Evolutionary conservation across 2,329 filamentous ascomycete genomes (phyloP).

Genomic region (Cytospora piceae): DNA sequence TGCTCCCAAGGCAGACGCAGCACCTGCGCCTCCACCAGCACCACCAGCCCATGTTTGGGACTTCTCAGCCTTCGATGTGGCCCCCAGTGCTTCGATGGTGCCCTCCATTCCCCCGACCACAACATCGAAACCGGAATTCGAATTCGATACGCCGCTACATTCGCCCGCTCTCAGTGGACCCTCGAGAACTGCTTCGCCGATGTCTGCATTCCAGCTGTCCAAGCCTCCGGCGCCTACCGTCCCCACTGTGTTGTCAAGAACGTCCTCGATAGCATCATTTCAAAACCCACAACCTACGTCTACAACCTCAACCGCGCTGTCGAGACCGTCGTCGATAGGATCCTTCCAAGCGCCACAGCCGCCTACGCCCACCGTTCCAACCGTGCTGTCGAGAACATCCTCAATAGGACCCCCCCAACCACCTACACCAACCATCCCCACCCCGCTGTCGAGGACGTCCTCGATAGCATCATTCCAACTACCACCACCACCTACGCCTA

Average conservation of each 20-base stretch:
- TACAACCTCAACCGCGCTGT: neutral
- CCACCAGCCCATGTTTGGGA: slow-evolving; percentile 22
- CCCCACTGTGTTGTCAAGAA: slow-evolving; percentile 1
- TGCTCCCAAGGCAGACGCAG: neutral
- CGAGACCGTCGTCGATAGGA: slow-evolving; percentile 14
- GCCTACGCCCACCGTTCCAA: slow-evolving; percentile 7
- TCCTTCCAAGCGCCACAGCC: slow-evolving; percentile 10
- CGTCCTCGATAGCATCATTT: slow-evolving; percentile 15
- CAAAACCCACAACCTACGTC: slow-evolving; percentile 7
- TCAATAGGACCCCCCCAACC: slow-evolving; percentile 11
- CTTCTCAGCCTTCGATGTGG: slow-evolving; percentile 28
- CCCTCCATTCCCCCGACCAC: slow-evolving; percentile 25
- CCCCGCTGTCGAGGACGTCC: slow-evolving; percentile 5
- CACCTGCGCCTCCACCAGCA: neutral
- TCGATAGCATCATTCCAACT: slow-evolving; percentile 18
- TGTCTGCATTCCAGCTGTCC: neutral
- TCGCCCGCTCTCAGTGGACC: slow-evolving; percentile 21
- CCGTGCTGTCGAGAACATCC: slow-evolving; percentile 8
- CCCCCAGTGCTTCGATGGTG: neutral
- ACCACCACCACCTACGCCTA: slow-evolving; percentile 14
- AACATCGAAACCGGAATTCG: slow-evolving; percentile 27
- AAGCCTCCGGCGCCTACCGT: slow-evolving; percentile 13
- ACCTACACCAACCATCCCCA: slow-evolving; percentile 6
- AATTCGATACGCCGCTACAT: slow-evolving; percentile 27
- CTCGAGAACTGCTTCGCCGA: slow-evolving; percentile 18